Conservation (phyloP, 495 filamentous ascomycete genomes). For the Penicillium verhagenii region DNA sequence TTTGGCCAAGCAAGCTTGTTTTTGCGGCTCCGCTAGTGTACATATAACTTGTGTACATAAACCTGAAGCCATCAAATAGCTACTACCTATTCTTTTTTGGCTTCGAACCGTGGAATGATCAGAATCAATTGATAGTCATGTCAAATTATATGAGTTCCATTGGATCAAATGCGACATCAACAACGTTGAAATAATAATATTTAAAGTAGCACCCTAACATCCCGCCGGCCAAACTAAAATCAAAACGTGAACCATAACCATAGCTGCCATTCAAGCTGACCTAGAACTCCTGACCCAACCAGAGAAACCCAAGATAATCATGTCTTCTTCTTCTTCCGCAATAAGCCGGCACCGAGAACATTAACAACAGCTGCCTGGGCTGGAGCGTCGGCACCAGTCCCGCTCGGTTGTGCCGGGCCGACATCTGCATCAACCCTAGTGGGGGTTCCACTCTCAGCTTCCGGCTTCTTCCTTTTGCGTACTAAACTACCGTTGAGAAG, state of each 20-base stretch:
- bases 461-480: constrained; percentile 54
- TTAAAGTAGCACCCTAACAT: neutral
- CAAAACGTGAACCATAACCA: neutral
- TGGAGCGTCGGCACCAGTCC: constrained; percentile 24
- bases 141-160: no score
- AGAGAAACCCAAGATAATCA: constrained; percentile 4
- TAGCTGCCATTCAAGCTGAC: neutral
- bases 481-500: constrained; percentile 44
- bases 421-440: constrained; percentile 14
- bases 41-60: no score
- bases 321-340: constrained; percentile 67
- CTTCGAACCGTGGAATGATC: no score
- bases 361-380: constrained; percentile 48
- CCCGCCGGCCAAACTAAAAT: neutral
- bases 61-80: no score
- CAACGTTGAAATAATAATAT: neutral
- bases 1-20: neutral
- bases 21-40: neutral
- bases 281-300: neutral
- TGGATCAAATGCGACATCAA: neutral
- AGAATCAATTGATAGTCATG: no score
- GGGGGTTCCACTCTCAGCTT: constrained; percentile 21
- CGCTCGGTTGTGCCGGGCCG: constrained; percentile 10
- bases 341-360: constrained; percentile 54
- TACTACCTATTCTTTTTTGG: no score